These are phyloP conservation scores for Penicillium sp. DNA, from an alignment of 2,329 filamentous ascomycete genomes.

Conservation along the genomic window DNA sequence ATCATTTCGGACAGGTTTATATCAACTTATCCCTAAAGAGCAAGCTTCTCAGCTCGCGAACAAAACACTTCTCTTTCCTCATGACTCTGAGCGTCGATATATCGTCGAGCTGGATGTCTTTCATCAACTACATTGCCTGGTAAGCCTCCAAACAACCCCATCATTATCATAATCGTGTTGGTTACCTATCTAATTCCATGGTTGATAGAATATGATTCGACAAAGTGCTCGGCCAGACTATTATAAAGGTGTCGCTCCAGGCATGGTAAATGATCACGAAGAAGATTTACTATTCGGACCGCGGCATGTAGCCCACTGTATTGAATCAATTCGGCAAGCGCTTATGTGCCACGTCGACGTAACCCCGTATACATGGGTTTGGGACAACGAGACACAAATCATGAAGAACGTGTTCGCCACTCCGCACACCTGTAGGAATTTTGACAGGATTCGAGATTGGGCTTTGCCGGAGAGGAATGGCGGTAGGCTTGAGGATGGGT, in stretches of 20 bases:
- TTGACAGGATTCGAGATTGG: background rate
- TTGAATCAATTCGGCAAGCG: background rate
- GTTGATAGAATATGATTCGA: constrained; percentile 1
- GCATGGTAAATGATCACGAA: background rate
- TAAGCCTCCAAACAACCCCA: background rate
- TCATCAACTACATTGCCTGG: constrained; percentile 11
- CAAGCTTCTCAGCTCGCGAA: background rate
- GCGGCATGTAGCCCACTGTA: background rate
- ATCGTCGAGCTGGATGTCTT: constrained; percentile 5
- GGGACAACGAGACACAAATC: background rate
- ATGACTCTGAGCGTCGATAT: background rate
- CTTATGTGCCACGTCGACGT: background rate
- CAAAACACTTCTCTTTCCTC: background rate
- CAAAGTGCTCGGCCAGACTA: background rate
- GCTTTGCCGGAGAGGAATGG: background rate
- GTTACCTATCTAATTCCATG: background rate
- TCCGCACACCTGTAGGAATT: background rate
- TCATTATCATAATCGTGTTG: background rate
- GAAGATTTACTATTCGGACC: background rate
- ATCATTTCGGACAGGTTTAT: background rate
- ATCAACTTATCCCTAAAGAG: background rate
- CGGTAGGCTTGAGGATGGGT: background rate
- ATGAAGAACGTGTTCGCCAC: background rate
- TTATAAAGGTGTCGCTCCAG: background rate
- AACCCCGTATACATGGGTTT: background rate